Percentiles rank a stretch among this genome's conserved stretches.
phyloP scores from a whole-genome alignment of 1,139 yeast genomes.

The Debaryomyces udenii region DNA sequence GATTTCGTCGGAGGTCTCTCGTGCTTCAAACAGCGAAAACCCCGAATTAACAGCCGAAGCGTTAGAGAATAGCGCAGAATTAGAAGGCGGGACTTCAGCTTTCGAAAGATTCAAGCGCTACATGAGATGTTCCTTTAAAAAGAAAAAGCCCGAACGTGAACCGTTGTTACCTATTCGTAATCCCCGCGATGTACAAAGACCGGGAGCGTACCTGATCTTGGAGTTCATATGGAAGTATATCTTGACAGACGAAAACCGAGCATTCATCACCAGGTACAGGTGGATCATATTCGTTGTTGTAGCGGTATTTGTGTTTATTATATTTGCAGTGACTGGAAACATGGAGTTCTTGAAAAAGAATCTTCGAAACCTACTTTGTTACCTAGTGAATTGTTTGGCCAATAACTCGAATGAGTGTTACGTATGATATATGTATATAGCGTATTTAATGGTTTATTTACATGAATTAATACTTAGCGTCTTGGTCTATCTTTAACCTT shows the following conservation, averaged over 20 bases:
- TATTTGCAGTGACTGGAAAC: conserved; percentile 23
- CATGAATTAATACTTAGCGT: conserved; percentile 18
- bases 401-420: conserved; percentile 10
- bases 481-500: conserved; percentile 87
- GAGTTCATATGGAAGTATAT: conserved; percentile 22
- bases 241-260: conserved; percentile 27
- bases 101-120: neutral
- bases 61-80: neutral
- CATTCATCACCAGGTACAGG: conserved; percentile 20
- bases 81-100: neutral
- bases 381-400: conserved; percentile 14
- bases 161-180: conserved; percentile 24
- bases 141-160: conserved; percentile 15
- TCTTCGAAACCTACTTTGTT: conserved; percentile 20
- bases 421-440: conserved; percentile 3
- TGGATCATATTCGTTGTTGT: conserved; percentile 14
- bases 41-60: neutral
- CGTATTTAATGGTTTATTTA: conserved; percentile 10
- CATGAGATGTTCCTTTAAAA: neutral
- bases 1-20: conserved; percentile 4
- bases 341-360: conserved; percentile 14
- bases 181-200: conserved; percentile 14
- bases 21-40: neutral
- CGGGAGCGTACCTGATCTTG: conserved; percentile 15
- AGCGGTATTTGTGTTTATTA: conserved; percentile 11